phyloP scores from a whole-genome alignment of 192 early-diverging fungal species.

The Phycomyces nitens region DNA sequence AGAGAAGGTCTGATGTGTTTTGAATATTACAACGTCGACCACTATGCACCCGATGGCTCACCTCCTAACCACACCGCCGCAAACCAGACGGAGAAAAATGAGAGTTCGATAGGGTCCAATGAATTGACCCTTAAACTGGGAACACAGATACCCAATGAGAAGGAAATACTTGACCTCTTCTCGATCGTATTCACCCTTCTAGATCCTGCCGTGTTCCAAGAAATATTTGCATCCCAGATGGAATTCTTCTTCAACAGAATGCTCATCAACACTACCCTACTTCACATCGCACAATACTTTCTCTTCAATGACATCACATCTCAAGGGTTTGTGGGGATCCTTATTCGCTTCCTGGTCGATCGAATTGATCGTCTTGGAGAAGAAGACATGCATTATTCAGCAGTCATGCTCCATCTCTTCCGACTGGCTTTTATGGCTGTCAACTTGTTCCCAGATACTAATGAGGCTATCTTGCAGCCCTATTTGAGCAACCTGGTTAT shows the following conservation, averaged over 20 bases:
- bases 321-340: constrained; percentile 72
- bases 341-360: constrained; percentile 76
- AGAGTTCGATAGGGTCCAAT: constrained; percentile 26
- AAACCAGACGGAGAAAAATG: constrained; percentile 17
- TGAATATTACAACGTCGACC: constrained; percentile 75
- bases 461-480: constrained; percentile 91
- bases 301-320: constrained; percentile 75
- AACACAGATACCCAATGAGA: constrained; percentile 76
- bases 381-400: constrained; percentile 56
- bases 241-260: constrained; percentile 82
- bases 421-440: constrained; percentile 93
- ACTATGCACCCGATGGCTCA: constrained; percentile 44
- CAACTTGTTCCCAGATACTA: constrained; percentile 84
- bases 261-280: constrained; percentile 67
- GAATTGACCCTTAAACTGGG: constrained; percentile 46
- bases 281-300: constrained; percentile 87
- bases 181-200: constrained; percentile 76
- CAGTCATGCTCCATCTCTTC: constrained; percentile 85
- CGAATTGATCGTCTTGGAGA: constrained; percentile 74
- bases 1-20: constrained; percentile 79
- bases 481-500: constrained; percentile 88
- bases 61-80: constrained; percentile 16
- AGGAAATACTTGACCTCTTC: constrained; percentile 91
- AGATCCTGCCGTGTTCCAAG: constrained; percentile 90
- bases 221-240: constrained; percentile 90